phyloP scores from a whole-genome alignment of 495 filamentous ascomycete species.

The Alectoria sarmentosa region DNA sequence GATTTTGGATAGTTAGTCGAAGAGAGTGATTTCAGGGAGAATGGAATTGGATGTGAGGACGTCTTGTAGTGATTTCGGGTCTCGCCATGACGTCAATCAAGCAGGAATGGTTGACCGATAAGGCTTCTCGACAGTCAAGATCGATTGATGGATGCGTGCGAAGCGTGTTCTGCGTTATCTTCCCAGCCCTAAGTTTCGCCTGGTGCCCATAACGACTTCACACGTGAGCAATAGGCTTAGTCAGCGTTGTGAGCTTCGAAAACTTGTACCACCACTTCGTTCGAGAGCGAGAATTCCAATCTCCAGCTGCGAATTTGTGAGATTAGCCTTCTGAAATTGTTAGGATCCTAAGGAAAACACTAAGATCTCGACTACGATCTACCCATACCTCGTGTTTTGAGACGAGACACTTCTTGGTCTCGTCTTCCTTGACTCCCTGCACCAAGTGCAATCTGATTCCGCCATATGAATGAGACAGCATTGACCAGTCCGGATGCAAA shows the following conservation, averaged over 20 bases:
- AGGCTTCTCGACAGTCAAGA: neutral
- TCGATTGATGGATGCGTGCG: neutral
- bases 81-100: constrained; percentile 13
- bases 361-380: neutral
- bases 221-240: neutral
- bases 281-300: neutral
- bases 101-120: constrained; percentile 1
- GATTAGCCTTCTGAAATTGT: neutral
- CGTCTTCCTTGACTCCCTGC: neutral
- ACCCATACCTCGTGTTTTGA: neutral
- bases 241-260: neutral
- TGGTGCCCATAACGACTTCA: too few relatives aligned
- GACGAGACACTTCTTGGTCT: neutral
- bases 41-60: neutral
- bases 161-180: neutral
- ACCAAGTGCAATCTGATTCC: neutral
- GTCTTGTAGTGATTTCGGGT: neutral
- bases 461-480: neutral
- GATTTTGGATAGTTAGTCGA: neutral
- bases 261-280: neutral
- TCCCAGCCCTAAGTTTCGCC: too few relatives aligned
- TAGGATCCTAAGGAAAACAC: neutral
- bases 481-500: neutral
- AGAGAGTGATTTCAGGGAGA: neutral
- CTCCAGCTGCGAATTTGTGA: too few relatives aligned